Evolutionary conservation across 1,284 basidiomycete genomes (phyloP).

Genomic region (Pyrrhoderma lamaoense): DNA sequence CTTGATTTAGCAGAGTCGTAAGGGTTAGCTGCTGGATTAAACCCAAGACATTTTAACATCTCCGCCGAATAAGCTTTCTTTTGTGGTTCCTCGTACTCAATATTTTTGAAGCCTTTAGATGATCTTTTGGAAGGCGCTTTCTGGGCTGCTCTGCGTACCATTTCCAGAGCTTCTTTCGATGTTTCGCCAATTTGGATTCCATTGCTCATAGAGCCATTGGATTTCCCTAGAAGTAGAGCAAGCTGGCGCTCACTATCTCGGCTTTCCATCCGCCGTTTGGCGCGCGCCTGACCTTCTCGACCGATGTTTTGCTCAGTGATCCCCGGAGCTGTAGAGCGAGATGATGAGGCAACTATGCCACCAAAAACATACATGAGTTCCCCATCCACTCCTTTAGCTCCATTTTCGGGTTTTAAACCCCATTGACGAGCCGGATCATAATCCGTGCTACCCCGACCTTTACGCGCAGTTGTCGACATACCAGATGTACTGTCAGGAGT

Average conservation of each 20-base stretch:
- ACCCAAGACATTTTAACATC: conserved; percentile 62
- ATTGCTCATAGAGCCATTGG: conserved; percentile 17
- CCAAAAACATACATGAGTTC: conserved; percentile 76
- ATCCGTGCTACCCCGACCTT: conserved; percentile 35
- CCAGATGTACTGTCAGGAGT: conserved; percentile 52
- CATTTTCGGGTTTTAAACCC: conserved; percentile 58
- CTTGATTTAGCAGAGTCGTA: conserved; percentile 27
- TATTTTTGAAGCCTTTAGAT: conserved; percentile 18
- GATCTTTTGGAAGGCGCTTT: conserved; percentile 20
- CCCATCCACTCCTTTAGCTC: conserved; percentile 27
- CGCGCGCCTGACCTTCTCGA: conserved; percentile 63
- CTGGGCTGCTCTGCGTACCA: conserved; percentile 23
- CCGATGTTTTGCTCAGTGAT: conserved; percentile 58
- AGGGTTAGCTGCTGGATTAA: conserved; percentile 56
- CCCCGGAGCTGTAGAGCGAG: conserved; percentile 30
- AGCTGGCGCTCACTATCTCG: conserved; percentile 30
- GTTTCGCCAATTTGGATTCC: conserved; percentile 18
- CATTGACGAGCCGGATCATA: conserved; percentile 64
- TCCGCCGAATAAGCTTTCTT: conserved; percentile 54
- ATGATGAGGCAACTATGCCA: conserved; percentile 51
- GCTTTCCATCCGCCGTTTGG: conserved; percentile 21
- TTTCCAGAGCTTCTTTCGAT: conserved; percentile 16
- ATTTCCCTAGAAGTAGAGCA: conserved; percentile 43
- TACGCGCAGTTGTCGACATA: conserved; percentile 41
- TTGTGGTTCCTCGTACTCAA: conserved; percentile 16